phyloP scores from a whole-genome alignment of 148 eudicot genomes.

The Diospyros kaki region DNA sequence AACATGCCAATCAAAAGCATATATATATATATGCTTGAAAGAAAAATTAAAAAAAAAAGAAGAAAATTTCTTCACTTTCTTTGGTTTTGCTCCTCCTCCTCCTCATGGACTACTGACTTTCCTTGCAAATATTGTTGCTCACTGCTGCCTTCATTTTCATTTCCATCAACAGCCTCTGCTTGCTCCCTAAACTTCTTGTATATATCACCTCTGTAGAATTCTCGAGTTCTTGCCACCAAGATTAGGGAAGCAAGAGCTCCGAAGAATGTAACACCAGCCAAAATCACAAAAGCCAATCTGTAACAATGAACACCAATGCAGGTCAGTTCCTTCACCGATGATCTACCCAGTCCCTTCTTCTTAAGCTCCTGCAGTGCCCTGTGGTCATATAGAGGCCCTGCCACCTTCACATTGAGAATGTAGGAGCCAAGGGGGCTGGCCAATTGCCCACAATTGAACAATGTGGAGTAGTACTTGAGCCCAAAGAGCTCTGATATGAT shows the following conservation, averaged over 20 bases:
- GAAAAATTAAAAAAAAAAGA: not conserved
- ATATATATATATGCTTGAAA: too few species aligned
- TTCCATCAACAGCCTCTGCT: not conserved
- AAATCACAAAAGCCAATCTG: slow-evolving; percentile 15
- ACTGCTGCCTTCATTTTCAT: not conserved
- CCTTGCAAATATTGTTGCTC: not conserved
- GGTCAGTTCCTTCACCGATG: slow-evolving; percentile 15
- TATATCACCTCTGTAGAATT: slow-evolving; percentile 19
- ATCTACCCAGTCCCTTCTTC: slow-evolving; percentile 8
- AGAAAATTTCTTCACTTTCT: not conserved
- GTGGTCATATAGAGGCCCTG: slow-evolving; percentile 7
- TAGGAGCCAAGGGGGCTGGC: slow-evolving; percentile 19
- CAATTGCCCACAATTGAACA: slow-evolving; percentile 17
- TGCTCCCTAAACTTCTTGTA: slow-evolving; percentile 15
- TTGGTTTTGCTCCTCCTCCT: not conserved
- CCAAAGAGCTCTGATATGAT: slow-evolving; percentile 17
- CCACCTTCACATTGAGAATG: slow-evolving; percentile 12
- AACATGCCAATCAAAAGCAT: too few species aligned
- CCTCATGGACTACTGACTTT: slow-evolving; percentile 4
- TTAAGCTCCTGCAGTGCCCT: slow-evolving; percentile 7
- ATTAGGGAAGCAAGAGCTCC: slow-evolving; percentile 19
- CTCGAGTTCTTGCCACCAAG: slow-evolving; percentile 18
- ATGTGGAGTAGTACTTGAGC: slow-evolving; percentile 15
- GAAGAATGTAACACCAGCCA: slow-evolving; percentile 9
- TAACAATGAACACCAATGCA: slow-evolving; percentile 18